Conservation (phyloP, 768 basidiomycete species). For the Omphalotus guepiniiformis region DNA sequence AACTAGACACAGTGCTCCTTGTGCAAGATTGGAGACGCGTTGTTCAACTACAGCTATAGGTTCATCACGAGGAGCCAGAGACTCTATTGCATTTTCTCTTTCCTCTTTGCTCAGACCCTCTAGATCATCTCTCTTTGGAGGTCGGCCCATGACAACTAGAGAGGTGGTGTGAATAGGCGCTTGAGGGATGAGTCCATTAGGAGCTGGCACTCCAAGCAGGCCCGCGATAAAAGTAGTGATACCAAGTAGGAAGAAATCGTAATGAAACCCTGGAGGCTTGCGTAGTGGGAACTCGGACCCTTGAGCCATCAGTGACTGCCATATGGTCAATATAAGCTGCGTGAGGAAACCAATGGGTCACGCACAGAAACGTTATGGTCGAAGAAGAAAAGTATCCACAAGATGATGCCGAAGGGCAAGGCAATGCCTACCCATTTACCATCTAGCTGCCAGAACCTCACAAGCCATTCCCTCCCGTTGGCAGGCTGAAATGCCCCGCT, state of each 20-base stretch:
- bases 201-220: slow-evolving; percentile 81
- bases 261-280: slow-evolving; percentile 88
- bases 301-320: slow-evolving; percentile 87
- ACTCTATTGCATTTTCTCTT: slow-evolving; percentile 16
- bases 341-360: slow-evolving; percentile 7
- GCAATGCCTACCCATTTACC: slow-evolving; percentile 88
- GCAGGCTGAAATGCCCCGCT: slow-evolving; percentile 68
- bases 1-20: slow-evolving; percentile 76
- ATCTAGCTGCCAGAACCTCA: slow-evolving; percentile 84
- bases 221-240: slow-evolving; percentile 87
- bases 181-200: slow-evolving; percentile 80
- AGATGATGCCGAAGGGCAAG: slow-evolving; percentile 80
- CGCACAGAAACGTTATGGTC: slow-evolving; percentile 90
- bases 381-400: slow-evolving; percentile 94
- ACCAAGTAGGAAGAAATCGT: slow-evolving; percentile 89
- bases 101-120: slow-evolving; percentile 23
- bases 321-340: slow-evolving; percentile 6
- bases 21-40: slow-evolving; percentile 85
- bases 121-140: slow-evolving; percentile 32
- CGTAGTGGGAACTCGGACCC: slow-evolving; percentile 82
- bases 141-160: slow-evolving; percentile 61
- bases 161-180: slow-evolving; percentile 93
- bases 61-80: slow-evolving; percentile 36
- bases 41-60: slow-evolving; percentile 85
- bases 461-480: slow-evolving; percentile 74